Evolutionary conservation across 441 rosid genomes (phyloP), one percentile per base, ranked within the genome.

Genomic region (Adansonia rubrostipa): DNA sequence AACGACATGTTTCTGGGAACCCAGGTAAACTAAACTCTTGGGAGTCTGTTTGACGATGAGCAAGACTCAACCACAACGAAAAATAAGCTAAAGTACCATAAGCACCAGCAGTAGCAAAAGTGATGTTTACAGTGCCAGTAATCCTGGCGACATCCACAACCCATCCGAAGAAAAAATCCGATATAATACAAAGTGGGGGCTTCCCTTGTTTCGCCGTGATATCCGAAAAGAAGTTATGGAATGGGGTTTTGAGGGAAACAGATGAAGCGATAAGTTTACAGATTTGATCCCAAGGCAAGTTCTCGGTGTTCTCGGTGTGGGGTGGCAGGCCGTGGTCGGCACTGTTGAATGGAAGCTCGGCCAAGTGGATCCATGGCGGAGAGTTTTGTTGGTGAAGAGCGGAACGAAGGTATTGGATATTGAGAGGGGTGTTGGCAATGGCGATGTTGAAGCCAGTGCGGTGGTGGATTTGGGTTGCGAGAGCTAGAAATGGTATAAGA

Each of bases 401-500:
- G 63, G 88, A 82, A 13, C 71, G 70, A 72, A 89, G 84, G 76
- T 89, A 80, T 14, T 54, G 71, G 58, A 87, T 70, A 79, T 87
- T 87, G 5, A 85, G 83, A 65, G 87, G 88, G 11, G 87, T 87
- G 77, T 76, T 77, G 61, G 87, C 88, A 3, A 87, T 73, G 82
- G 86, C 76, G 74, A 87, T 62, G 20, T 51, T 71, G 81, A 87
- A 83, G 76, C 82, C 82, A 0, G 83, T 84, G 4, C 77, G 75
- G 2, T 42, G 70, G 19, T 72, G 77, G 85, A 87, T 78, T 40
- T 65, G 67, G 3, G 56, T 78, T 15, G 92, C 92, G 0, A 89
- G 73, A 7, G 84, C 81, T 22, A 88, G 81, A 78, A 83, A 86
- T 4, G 89, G 92, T 11, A 86, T 89, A 19, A 89, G 87, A 83